A percentile compares a stretch with the other conserved stretches of the same genome.
Conservation (phyloP, 2,329 filamentous ascomycete species). For the Diaporthe ilicicola region DNA sequence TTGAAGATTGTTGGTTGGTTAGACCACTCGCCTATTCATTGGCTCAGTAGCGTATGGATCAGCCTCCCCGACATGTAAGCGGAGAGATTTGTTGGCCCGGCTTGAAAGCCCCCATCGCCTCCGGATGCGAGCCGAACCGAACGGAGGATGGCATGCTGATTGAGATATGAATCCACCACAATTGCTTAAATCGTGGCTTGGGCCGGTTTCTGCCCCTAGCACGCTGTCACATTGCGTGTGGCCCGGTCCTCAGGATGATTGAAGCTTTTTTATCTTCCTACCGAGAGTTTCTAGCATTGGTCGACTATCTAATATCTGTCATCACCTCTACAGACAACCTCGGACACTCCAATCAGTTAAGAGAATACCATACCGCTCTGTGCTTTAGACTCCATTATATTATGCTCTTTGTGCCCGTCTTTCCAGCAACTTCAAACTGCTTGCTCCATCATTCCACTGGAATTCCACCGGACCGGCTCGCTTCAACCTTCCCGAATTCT, state of each 20-base stretch:
- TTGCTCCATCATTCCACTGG: background rate
- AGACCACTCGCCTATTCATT: background rate
- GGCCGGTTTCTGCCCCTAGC: background rate
- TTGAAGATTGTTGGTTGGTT: background rate
- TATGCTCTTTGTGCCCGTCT: slow-evolving; percentile 9
- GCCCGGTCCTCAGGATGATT: background rate
- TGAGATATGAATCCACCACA: background rate
- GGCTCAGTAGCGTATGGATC: background rate
- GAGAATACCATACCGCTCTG: slow-evolving; percentile 24
- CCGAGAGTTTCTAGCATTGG: slow-evolving; percentile 12
- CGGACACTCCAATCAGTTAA: slow-evolving; percentile 7
- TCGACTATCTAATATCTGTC: slow-evolving; percentile 23
- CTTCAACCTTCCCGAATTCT: slow-evolving; percentile 1
- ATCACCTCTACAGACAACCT: slow-evolving; percentile 18
- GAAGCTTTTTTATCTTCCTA: slow-evolving; percentile 2
- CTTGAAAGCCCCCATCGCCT: background rate
- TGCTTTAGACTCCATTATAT: slow-evolving; percentile 24
- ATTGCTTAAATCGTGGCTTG: too few species aligned
- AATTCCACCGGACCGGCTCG: background rate
- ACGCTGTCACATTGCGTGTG: background rate
- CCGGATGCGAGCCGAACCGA: background rate
- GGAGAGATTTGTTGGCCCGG: background rate
- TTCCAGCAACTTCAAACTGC: background rate
- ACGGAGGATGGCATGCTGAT: background rate
- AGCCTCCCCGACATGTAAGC: background rate